Conservation (phyloP, 1,284 basidiomycete species). For the Sanghuangporus baumii region DNA sequence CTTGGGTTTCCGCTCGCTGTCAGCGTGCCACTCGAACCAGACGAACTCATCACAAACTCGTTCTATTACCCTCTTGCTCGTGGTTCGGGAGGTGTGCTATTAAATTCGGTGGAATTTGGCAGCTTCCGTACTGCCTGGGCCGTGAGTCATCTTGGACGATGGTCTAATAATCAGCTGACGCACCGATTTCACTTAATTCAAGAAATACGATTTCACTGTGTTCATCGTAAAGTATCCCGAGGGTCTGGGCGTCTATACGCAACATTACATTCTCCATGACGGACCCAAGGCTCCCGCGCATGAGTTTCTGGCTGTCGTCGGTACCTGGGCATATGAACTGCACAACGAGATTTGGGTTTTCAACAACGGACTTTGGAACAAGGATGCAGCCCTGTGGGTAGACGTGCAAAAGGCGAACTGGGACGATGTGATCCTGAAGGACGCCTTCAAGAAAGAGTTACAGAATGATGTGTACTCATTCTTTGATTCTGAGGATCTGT, state of each 20-base stretch:
- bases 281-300: slow-evolving; percentile 49
- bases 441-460: slow-evolving; percentile 59
- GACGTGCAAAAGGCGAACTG: slow-evolving; percentile 70
- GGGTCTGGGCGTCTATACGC: slow-evolving; percentile 12
- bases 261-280: slow-evolving; percentile 54
- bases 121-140: slow-evolving; percentile 55
- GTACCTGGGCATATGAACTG: slow-evolving; percentile 44
- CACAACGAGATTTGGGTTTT: slow-evolving; percentile 75
- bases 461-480: slow-evolving; percentile 74
- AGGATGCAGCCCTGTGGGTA: slow-evolving; percentile 56
- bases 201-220: slow-evolving; percentile 45
- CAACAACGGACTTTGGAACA: slow-evolving; percentile 62
- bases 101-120: slow-evolving; percentile 48
- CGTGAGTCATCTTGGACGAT: slow-evolving; percentile 32
- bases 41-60: slow-evolving; percentile 43
- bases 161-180: neutral
- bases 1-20: slow-evolving; percentile 46
- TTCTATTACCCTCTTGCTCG: slow-evolving; percentile 45
- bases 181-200: neutral
- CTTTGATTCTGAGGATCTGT: slow-evolving; percentile 64
- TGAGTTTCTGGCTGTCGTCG: slow-evolving; percentile 48
- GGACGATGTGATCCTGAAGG: slow-evolving; percentile 71
- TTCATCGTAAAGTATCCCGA: slow-evolving; percentile 37
- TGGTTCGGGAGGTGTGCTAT: slow-evolving; percentile 45
- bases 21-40: slow-evolving; percentile 40